These are phyloP conservation scores for Sporisorium graminicola DNA, from an alignment of 1,284 basidiomycete species.

Conservation along the genomic window DNA sequence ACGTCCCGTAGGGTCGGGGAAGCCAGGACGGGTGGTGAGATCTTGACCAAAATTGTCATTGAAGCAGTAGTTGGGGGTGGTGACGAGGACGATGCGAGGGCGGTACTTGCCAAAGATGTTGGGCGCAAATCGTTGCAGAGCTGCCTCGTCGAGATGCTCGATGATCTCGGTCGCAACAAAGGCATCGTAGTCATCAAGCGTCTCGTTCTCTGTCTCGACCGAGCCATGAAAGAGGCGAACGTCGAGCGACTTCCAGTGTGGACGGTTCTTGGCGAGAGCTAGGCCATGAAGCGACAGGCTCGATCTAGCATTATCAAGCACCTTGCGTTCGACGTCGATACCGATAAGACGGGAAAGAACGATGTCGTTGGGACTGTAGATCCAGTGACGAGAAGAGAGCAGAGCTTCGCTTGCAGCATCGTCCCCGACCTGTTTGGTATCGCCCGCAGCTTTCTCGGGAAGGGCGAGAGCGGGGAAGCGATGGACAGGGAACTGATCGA, in stretches of 20 bases:
- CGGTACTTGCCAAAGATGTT: slow-evolving; percentile 85
- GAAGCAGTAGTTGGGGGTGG: slow-evolving; percentile 90
- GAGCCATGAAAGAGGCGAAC: slow-evolving; percentile 75
- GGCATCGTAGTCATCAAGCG: slow-evolving; percentile 81
- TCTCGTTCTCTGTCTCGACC: slow-evolving; percentile 80
- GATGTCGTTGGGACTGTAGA: slow-evolving; percentile 48
- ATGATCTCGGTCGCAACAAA: slow-evolving; percentile 90
- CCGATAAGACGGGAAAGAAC: slow-evolving; percentile 44
- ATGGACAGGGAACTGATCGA: slow-evolving; percentile 49
- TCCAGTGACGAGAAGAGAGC: slow-evolving; percentile 48
- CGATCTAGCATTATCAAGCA: slow-evolving; percentile 47
- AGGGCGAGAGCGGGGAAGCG: slow-evolving; percentile 49
- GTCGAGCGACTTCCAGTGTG: slow-evolving; percentile 52
- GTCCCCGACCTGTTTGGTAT: slow-evolving; percentile 2
- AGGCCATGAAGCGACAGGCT: slow-evolving; percentile 49
- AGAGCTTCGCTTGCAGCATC: slow-evolving; percentile 20
- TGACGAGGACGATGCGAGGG: slow-evolving; percentile 83
- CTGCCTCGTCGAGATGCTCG: slow-evolving; percentile 82
- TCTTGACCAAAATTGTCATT: slow-evolving; percentile 80
- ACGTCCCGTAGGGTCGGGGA: slow-evolving; percentile 82
- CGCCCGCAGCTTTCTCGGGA: neutral
- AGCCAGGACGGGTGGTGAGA: slow-evolving; percentile 71
- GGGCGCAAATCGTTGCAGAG: slow-evolving; percentile 83
- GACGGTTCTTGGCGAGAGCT: slow-evolving; percentile 43
- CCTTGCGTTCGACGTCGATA: slow-evolving; percentile 55